A percentile compares a stretch with the other conserved stretches of the same genome.
These are phyloP conservation scores for Tulasnella sp. DNA, from an alignment of 768 basidiomycete species.

Conservation along the genomic window DNA sequence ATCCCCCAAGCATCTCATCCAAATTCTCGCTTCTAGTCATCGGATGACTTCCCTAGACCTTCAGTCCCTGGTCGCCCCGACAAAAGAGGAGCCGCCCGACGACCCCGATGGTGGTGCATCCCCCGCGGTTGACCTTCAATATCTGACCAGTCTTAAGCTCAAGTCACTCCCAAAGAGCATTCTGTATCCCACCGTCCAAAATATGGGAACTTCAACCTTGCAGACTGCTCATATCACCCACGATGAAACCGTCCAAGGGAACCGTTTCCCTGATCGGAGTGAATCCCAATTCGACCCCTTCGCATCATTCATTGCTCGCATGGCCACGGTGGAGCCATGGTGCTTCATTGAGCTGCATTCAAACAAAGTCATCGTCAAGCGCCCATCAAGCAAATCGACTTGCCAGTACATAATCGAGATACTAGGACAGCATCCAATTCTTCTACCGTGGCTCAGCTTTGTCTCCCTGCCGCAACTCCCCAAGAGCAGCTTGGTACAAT, in stretches of 20 bases:
- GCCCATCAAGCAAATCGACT: no score
- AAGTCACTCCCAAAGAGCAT: not conserved
- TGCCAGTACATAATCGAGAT: no score
- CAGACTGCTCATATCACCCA: not conserved
- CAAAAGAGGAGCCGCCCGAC: not conserved
- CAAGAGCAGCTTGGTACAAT: no score
- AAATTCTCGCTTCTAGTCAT: not conserved
- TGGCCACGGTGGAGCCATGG: no score
- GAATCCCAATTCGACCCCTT: no score
- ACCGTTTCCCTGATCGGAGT: not conserved
- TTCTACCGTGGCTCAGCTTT: no score
- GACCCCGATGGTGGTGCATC: not conserved
- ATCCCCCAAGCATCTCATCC: not conserved
- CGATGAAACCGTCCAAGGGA: not conserved
- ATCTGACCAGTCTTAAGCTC: not conserved
- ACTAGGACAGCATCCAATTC: no score
- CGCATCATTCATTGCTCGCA: no score
- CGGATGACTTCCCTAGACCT: not conserved
- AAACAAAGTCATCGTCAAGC: no score
- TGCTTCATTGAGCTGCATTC: no score
- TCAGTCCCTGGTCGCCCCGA: not conserved
- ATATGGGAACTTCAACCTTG: not conserved
- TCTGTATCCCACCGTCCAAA: not conserved
- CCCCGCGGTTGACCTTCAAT: not conserved
- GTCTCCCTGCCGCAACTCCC: no score